Conservation (phyloP, 208 protist genomes). For the Sergeia podlipaevii region DNA sequence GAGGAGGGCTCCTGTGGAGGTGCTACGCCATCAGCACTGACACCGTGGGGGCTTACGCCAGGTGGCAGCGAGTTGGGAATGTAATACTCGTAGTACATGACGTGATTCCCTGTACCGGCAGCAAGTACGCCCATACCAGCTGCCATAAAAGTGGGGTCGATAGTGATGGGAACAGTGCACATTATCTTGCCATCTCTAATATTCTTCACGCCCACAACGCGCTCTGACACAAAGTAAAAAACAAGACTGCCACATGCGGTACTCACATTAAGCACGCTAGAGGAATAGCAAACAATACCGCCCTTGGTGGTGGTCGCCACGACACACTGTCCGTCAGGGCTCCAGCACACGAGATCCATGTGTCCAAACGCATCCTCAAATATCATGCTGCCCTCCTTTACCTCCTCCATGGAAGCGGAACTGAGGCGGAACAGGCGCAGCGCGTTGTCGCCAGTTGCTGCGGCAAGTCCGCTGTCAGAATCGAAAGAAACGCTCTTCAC, state of each 20-base stretch:
- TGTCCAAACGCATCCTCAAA: conserved; percentile 43
- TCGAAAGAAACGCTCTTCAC: conserved; percentile 42
- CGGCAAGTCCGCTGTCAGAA: conserved; percentile 39
- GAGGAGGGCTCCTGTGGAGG: conserved; percentile 25
- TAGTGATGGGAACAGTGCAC: conserved; percentile 68
- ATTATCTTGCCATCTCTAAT: conserved; percentile 60
- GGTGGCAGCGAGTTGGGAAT: conserved; percentile 40
- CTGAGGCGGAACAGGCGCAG: conserved; percentile 43
- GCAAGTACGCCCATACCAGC: conserved; percentile 82
- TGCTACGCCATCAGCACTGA: not conserved
- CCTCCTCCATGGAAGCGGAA: conserved; percentile 42
- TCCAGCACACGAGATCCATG: conserved; percentile 55
- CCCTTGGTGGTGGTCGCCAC: conserved; percentile 72
- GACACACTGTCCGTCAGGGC: conserved; percentile 89
- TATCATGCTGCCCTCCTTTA: conserved; percentile 21
- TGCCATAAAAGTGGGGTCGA: conserved; percentile 85
- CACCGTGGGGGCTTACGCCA: conserved; percentile 1
- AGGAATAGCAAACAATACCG: conserved; percentile 68
- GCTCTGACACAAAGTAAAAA: conserved; percentile 84
- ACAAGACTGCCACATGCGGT: conserved; percentile 60
- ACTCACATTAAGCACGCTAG: conserved; percentile 79
- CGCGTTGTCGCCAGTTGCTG: conserved; percentile 36
- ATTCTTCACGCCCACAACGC: conserved; percentile 83
- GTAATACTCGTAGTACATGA: conserved; percentile 85
- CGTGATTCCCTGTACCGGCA: conserved; percentile 74